Base-by-base conservation (phyloP, 192 early-diverging fungal genomes). In the Jimgerdemannia flammicorona region DNA sequence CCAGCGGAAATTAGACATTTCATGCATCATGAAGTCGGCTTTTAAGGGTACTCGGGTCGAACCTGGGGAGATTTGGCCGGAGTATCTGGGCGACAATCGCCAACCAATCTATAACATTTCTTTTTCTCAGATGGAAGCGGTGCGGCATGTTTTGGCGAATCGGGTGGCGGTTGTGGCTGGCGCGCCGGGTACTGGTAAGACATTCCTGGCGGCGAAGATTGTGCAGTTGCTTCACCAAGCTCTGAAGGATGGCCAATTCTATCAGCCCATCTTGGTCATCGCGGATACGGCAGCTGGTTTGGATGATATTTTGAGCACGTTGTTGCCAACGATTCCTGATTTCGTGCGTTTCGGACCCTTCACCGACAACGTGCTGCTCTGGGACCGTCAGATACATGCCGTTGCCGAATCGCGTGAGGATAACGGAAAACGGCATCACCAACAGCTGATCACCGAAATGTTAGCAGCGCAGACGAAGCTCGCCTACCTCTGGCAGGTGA, bases 141-240 rank as follows among this genome's bases (percentile, higher is more conserved):
- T 80, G 20, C 40, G 77, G 4, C 69, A 71, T 65, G 78, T 75
- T 10, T 20, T 83, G 10, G 71, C 40, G 10, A 69, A 77, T 66
- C 79, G 75, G 3, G 44, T 83, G 40, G 72, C 81, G 2, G 72
- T 83, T 0, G 72, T 83, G 19, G 10, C 66, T 4, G 78, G 79
- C 2, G 49, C 72, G 8, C 18, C 73, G 41, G 78, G 79, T 40
- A 80, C 81, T 6, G 79, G 79, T 18, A 80, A 80, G 17, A 76
- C 81, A 0, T 77, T 43, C n/a, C 20, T 83, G 3, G 75, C 75
- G 4, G n/a, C 71, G 17, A 80, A 77, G 44, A 42, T 80, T 3
- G 42, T 76, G 2, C 41, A 77, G 3, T 39, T 82, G 3, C 59
- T 82, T 8, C 42, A 72, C 49, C 75, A 72, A 17, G 75, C 72